phyloP scores from a whole-genome alignment of 768 basidiomycete species.

The Basidioascus undulatus region DNA sequence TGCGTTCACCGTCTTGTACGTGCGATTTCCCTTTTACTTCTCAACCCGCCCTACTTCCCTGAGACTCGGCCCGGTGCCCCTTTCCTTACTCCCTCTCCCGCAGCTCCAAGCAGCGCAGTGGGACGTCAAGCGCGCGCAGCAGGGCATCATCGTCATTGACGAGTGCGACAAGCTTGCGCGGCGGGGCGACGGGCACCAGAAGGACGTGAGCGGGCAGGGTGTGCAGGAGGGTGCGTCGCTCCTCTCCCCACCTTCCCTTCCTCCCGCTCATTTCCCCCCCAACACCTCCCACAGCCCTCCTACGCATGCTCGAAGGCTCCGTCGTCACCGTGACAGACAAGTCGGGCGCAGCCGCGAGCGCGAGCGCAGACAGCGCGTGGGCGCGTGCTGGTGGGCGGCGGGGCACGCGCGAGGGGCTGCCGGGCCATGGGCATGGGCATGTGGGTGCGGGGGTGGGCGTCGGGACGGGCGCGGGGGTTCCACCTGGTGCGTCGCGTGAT shows the following conservation, averaged over 20 bases:
- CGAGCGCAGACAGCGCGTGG: no score
- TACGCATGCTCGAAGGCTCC: slow-evolving; percentile 87
- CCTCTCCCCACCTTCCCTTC: neutral
- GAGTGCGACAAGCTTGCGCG: slow-evolving; percentile 78
- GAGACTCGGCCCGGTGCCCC: neutral
- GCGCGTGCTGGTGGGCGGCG: no score
- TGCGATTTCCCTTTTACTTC: neutral
- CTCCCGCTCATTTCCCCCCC: neutral
- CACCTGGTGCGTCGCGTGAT: no score
- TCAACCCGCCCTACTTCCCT: neutral
- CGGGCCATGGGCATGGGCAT: neutral
- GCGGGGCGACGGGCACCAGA: slow-evolving; percentile 25
- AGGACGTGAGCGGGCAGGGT: slow-evolving; percentile 86
- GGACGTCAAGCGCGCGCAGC: slow-evolving; percentile 71
- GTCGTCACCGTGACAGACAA: slow-evolving; percentile 40
- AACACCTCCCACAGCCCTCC: slow-evolving; percentile 20
- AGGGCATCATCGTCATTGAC: slow-evolving; percentile 88
- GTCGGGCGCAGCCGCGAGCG: neutral
- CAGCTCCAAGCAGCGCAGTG: slow-evolving; percentile 75
- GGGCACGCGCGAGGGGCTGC: neutral
- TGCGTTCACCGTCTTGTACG: slow-evolving; percentile 58
- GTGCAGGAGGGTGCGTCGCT: slow-evolving; percentile 55
- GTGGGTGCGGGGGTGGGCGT: no score
- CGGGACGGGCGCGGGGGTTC: no score
- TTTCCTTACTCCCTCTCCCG: neutral